Base-by-base conservation (phyloP, 495 filamentous ascomycete species). In the Hamigera avellanea region DNA sequence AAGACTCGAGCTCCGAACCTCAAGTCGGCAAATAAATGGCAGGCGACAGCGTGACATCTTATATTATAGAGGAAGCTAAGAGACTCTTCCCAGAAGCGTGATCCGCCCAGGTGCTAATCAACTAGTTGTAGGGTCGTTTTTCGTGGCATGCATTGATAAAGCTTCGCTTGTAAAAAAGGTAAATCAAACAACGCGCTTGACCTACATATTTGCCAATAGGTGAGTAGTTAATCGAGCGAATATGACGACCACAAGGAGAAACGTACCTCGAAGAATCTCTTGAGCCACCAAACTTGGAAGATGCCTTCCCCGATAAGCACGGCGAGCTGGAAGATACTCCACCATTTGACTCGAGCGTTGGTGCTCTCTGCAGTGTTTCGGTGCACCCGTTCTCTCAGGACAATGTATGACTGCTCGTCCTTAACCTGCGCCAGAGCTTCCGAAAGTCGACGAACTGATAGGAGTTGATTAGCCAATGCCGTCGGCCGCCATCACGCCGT, bases 261-360 rank as follows among this genome's bases (percentile, higher is more conserved):
- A 4, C 13, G 32, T 51, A 94, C 89, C 83, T 98, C 91, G 56
- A 98, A 98, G 69, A 98, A 96, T 52, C 93, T 68, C 71, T 93
- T 89, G 59, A 98, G 56, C 84, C 91, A 98, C 91, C 93, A 96
- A 42, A 98, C 93, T 64, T 98, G 91, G 70, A 96, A 98, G 34
- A 95, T 67, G 49, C 86, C 86, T 69, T 95, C 85, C 31, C 82
- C 91, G 41, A 91, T 69, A 32, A 98, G 72, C 37, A 98, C 81
- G 35, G 77, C 74, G 39, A 98, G 72, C 61, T 96, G 87, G 63
- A 96, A 96, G 42, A 96, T 74, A 56, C 88, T 95, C 93, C 93
- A 98, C 91, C 91, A 98, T 65, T 98, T 98, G 41, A 98, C 91
- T 36, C 91, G 69, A 42, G 77, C 75, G 61, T 98, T 98, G 39